Evolutionary conservation across 305 asterid species (phyloP).

Genomic region (Fraxinus sp.): DNA sequence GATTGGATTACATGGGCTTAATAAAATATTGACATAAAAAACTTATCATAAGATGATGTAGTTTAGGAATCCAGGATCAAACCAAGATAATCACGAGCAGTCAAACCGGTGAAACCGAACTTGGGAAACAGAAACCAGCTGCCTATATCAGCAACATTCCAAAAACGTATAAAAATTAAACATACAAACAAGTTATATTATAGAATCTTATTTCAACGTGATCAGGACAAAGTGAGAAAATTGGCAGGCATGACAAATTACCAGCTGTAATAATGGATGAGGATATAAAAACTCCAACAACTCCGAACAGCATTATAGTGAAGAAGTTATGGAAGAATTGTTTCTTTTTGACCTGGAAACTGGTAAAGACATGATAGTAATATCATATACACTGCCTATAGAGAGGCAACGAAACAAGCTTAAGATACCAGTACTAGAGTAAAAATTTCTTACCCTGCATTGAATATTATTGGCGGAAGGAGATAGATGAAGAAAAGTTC

Average conservation of each 20-base stretch:
- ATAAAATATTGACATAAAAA: neutral
- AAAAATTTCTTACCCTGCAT: constrained; percentile 72
- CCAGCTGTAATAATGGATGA: constrained; percentile 67
- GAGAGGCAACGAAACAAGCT: neutral
- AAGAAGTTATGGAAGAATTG: constrained; percentile 95
- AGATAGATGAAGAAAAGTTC: constrained; percentile 87
- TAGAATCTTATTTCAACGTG: neutral
- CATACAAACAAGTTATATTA: neutral
- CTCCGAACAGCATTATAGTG: constrained; percentile 87
- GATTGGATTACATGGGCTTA: constrained; percentile 13
- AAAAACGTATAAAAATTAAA: neutral
- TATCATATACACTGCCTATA: constrained; percentile 5
- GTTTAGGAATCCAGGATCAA: constrained; percentile 25
- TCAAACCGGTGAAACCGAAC: constrained; percentile 51
- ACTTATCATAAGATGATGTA: constrained; percentile 14
- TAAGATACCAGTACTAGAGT: neutral
- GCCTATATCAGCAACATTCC: constrained; percentile 42
- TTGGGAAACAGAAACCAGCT: constrained; percentile 68
- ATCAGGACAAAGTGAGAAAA: neutral
- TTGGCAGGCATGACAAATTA: constrained; percentile 23
- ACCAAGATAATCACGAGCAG: constrained; percentile 83
- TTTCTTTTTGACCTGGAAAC: constrained; percentile 96
- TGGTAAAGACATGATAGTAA: constrained; percentile 25
- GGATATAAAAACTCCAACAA: constrained; percentile 82
- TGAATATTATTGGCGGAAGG: constrained; percentile 90